Conservation (phyloP, 345 rosid species). For the Ceriops zippeliana region DNA sequence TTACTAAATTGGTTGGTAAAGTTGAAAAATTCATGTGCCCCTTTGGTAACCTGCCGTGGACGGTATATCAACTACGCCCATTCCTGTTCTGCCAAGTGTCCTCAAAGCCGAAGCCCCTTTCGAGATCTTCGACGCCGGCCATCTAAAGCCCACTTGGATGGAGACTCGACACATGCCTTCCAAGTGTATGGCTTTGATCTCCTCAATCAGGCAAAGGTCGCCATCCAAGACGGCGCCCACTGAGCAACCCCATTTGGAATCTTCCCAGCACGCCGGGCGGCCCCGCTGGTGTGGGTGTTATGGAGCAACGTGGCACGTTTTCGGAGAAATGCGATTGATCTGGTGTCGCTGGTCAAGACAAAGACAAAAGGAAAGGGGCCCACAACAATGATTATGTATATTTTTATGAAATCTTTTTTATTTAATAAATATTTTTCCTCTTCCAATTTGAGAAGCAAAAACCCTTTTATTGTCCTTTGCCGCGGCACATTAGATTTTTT, state of each 20-base stretch:
- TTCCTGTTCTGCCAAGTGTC: constrained; percentile 12
- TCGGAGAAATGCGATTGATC: constrained; percentile 6
- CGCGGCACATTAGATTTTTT: neutral
- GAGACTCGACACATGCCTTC: constrained; percentile 6
- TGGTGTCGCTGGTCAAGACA: constrained; percentile 18
- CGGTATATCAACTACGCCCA: constrained; percentile 2
- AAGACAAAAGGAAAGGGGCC: constrained; percentile 2
- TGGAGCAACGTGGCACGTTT: constrained; percentile 23
- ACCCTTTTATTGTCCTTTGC: neutral
- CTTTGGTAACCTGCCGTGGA: constrained; percentile 10
- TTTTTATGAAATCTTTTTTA: neutral
- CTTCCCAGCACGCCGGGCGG: neutral
- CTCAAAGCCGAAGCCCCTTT: neutral
- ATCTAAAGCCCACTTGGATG: constrained; percentile 18
- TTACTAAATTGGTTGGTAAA: neutral
- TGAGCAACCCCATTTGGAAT: constrained; percentile 18
- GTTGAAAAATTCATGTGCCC: neutral
- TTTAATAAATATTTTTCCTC: too few relatives aligned
- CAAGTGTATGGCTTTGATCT: constrained; percentile 29
- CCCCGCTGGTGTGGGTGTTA: constrained; percentile 22
- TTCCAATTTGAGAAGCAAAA: too few relatives aligned
- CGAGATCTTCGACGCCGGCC: constrained; percentile 25
- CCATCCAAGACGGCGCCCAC: constrained; percentile 20
- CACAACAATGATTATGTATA: constrained; percentile 4
- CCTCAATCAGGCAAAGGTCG: constrained; percentile 10